Base-by-base conservation (phyloP, 2,329 filamentous ascomycete species). In the Penicillium sp. region DNA sequence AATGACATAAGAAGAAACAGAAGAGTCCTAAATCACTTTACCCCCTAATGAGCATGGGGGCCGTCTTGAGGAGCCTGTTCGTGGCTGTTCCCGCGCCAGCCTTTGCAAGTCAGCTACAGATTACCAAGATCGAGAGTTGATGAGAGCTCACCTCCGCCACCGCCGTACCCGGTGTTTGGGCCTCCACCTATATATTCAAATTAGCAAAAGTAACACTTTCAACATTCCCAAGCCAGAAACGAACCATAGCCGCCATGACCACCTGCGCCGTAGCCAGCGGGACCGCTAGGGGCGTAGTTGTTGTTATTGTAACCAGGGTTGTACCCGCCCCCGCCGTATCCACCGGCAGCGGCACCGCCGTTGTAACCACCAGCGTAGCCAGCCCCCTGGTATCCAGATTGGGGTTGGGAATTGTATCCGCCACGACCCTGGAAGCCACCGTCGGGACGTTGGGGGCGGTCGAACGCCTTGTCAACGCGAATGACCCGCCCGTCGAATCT, bases 401-500 rank as follows among this genome's bases (percentile, higher is more conserved):
- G 67, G 18, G 73, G 73, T 32, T 61, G 58, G 52, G 72, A 70
- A 60, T 76, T 75, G 62, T 78, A 77, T 57, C 76, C 76, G 60
- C 77, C 72, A 51, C 78, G 75, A 47, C 74, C 74, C 51, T 73
- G 71, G 66, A 70, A 75, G 57, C 76, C 74, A 51, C 76, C 74
- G 49, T 82, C 79, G 47, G 79, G 79, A 49, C 85, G 82, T 49
- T 82, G 82, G 53, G 84, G 80, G 62, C 86, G 87, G 75, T 97
- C 92, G 55, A 91, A 92, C 58, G 92, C 94, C 76, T 92, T 96
- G 78, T 97, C 93, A 62, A 99, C 93, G 65, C 93, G 91, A 73
- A 99, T 97, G 62, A 84, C 86, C 66, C 93, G 90, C 61, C 93
- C 93, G 75, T 97, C 92, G 75, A 97, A 96, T 68, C 92, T 96